Evolutionary conservation across 2,329 filamentous ascomycete species (phyloP).

Genomic region (Trichoderma sp.): DNA sequence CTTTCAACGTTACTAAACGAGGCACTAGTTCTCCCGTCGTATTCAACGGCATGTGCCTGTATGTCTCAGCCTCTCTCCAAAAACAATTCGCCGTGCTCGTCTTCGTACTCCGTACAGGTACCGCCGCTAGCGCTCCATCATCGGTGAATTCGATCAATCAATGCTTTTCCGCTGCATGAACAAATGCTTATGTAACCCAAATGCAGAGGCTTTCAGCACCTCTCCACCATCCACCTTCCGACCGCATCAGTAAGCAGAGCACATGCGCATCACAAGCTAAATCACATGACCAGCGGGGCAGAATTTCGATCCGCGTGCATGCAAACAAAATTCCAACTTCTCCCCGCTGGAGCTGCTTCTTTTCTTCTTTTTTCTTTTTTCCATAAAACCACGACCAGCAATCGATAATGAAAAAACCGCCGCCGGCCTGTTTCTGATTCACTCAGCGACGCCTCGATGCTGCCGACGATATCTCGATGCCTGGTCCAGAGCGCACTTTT

Average conservation of each 20-base stretch:
- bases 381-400: constrained; percentile 47
- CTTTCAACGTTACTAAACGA: background rate
- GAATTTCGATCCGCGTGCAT: background rate
- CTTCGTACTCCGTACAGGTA: background rate
- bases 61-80: background rate
- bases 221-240: background rate
- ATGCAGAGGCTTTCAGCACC: background rate
- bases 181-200: background rate
- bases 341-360: background rate
- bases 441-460: constrained; percentile 33
- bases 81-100: background rate
- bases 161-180: background rate
- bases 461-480: constrained; percentile 54
- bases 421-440: constrained; percentile 38
- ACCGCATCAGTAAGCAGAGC: background rate
- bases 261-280: background rate
- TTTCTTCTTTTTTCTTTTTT: background rate
- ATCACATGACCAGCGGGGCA: constrained; percentile 30
- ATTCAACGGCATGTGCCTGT: constrained; percentile 7
- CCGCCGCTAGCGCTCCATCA: background rate
- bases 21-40: background rate
- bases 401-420: constrained; percentile 34
- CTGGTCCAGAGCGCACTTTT: constrained; percentile 59
- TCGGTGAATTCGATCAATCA: background rate
- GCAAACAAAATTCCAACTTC: constrained; percentile 7